Base-by-base conservation (phyloP, 2,329 filamentous ascomycete species). In the Ilyonectria mors-panacis region DNA sequence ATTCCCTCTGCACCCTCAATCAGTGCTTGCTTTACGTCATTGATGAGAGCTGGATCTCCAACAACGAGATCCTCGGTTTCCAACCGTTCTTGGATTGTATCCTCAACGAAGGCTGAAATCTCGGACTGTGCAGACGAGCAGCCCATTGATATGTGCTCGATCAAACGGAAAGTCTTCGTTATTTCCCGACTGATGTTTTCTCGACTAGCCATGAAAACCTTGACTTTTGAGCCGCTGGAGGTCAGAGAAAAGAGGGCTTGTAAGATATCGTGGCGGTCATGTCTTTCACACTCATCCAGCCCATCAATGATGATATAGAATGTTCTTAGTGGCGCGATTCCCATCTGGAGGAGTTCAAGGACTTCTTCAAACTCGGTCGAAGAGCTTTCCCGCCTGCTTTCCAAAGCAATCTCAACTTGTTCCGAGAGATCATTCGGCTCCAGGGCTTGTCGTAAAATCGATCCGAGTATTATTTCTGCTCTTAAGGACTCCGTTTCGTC, bases 221-320 rank as follows among this genome's bases (percentile, higher is more conserved):
- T 76, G 3, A 71, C 8, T 4, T 8, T n/a, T 4, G 9, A 12
- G 9, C 12, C 4, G 9, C 13, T 2, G 2, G 39, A 21, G 12
- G 23, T 10, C 12, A 59, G 48, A 7, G 39, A 59, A 8, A 51
- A 44, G 9, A 73, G 33, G 1, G 1, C 15, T 0, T 53, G 1
- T 12, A 71, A 12, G 12, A 73, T 54, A 6, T 30, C 28, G 2
- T n/a, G 30, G 44, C 74, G 73, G 26, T 80, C 71, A 12, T 42
- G 45, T 9, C 66, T 65, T 23, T 75, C 70, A 48, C 72, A 78
- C 68, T 81, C 79, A 62, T 81, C 79, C 3, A 82, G 21, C 2
- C 72, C 78, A 69, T 82, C 80, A 35, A 82, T 73, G 2, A 81
- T 58, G 17, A 82, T 71, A 26, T 72, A 78, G 23, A 62, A 48